Base-by-base conservation (phyloP, 768 basidiomycete species). In the Tricholoma hemisulphureum region DNA sequence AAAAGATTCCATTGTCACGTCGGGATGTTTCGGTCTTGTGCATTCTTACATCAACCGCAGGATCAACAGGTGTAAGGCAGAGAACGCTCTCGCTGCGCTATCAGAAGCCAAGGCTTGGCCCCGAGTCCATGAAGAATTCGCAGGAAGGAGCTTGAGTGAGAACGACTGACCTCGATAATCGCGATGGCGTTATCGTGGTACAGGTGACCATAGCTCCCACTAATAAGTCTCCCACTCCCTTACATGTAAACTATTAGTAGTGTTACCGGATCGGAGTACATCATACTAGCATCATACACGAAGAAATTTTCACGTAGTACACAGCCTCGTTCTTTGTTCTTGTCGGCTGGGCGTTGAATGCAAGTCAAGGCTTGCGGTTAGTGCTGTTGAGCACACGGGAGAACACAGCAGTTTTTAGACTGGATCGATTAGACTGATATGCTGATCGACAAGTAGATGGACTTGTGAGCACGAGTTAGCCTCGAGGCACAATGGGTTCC, bases 401-500 rank as follows among this genome's bases (percentile, higher is more conserved):
- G 9, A 21, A 50, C 31, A 29, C 20, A 31, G 34, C 31, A 51
- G 50, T 21, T 20, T 31, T 11, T 4, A 21, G 23, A 6, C 3
- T 34, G 23, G 51, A 51, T 34, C 18, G 23, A 34, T 34, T 20
- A 34, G 34, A 51, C 11, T 24, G 29, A 46, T 51, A 20, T 32
- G 2, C 8, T 20, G 51, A 34, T 52, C n/a, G 57, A 35, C 39
- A 23, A 52, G 49, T 10, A n/a, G n/a, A n/a, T 3, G 50, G 13
- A 18, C n/a, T 24, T 29, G 16, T 45, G 53, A 45, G 29, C 35
- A 31, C 35, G 41, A 31, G 37, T 46, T 53, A 7, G 61, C 64
- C 64, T 65, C 64, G 49, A 63, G 63, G 55, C 51, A 35, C 14
- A 8, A 51, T 52, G 55, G 53, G 61, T 63, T 43, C 64, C 64